Base-by-base conservation (phyloP, 1,284 basidiomycete species). In the Microbotryum lychnidis-dioicae region DNA sequence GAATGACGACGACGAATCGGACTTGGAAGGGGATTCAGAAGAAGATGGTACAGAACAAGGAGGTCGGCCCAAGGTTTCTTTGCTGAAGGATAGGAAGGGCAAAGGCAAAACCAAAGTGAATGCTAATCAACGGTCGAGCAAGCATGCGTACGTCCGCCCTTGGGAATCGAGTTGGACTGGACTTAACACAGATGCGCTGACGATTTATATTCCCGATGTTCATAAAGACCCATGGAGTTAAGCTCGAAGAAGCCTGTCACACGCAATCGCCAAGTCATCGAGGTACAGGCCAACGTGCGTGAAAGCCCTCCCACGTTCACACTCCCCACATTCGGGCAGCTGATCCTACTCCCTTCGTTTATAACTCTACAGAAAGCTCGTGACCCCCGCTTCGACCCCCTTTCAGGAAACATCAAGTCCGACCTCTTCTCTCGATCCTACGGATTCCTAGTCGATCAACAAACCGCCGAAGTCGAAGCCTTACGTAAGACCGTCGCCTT, bases 211-310 rank as follows among this genome's bases (percentile, higher is more conserved):
- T 12, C 6, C 18, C 10, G 4, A 23, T 42, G 21, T n/a, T 3
- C 14, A 27, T 50, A 48, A 62, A 94, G 90, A 2, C 94, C 91
- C 5, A 82, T 79, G 47, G 90, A 91, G 71, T 79, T 90, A 65
- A 87, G 87, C 8, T 89, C 91, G 0, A 96, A 94, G 75, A 82
- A 82, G 68, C 90, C 91, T 1, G 90, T 96, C 2, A 83, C 87
- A 4, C 83, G 93, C 16, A 81, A 80, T 58, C 80, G 91, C 58
- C 79, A 42, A 42, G 37, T 42, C 37, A 42, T 42, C 37, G 37
- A 42, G 37, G 37, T 42, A 2, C 37, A 42, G 18, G 37, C 37
- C 37, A 42, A 42, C 14, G 37, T 42, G 12, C 12, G 37, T 79
- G 31, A 8, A 31, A 9, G 8, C 31, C 31, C 9, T 31, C 9